A percentile compares a stretch with the other conserved stretches of the same genome.
These are phyloP conservation scores for Paulownia fortunei DNA, from an alignment of 257 asterid genomes.

Conservation along the genomic window DNA sequence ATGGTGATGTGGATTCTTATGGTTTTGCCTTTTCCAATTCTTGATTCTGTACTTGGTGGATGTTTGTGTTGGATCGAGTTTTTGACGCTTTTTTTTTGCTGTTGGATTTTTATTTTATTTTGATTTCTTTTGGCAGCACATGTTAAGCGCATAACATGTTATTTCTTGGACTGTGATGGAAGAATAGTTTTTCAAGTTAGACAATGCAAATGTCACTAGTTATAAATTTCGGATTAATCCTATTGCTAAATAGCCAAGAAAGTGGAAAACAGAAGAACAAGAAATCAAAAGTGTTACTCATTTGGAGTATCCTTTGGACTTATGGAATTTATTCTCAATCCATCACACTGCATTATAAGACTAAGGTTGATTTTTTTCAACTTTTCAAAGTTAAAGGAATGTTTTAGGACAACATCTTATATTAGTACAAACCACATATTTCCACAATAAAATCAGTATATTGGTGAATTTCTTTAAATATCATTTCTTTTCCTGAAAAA, in stretches of 20 bases:
- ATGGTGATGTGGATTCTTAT: conserved; percentile 30
- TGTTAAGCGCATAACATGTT: neutral
- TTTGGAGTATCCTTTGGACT: neutral
- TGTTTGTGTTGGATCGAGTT: conserved; percentile 27
- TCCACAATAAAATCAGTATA: neutral
- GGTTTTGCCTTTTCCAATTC: conserved; percentile 1
- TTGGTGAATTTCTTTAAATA: neutral
- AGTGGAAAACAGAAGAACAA: neutral
- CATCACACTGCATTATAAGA: neutral
- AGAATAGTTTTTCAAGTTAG: conserved; percentile 18
- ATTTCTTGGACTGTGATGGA: neutral
- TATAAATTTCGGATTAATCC: conserved; percentile 20
- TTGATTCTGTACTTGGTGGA: conserved; percentile 26
- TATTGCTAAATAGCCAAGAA: conserved; percentile 12
- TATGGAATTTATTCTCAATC: neutral
- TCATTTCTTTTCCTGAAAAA: neutral
- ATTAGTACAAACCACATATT: neutral
- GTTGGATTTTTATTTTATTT: neutral
- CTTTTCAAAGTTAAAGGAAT: conserved; percentile 1
- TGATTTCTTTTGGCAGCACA: neutral
- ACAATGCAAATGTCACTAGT: conserved; percentile 1
- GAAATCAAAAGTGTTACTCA: conserved; percentile 2
- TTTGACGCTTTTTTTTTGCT: neutral
- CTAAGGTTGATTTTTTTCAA: neutral
- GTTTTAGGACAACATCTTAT: neutral